Evolutionary conservation across 352 stramenopile genomes (phyloP), one percentile per base, ranked within the genome.

Genomic region (Pythium plurisporium): DNA sequence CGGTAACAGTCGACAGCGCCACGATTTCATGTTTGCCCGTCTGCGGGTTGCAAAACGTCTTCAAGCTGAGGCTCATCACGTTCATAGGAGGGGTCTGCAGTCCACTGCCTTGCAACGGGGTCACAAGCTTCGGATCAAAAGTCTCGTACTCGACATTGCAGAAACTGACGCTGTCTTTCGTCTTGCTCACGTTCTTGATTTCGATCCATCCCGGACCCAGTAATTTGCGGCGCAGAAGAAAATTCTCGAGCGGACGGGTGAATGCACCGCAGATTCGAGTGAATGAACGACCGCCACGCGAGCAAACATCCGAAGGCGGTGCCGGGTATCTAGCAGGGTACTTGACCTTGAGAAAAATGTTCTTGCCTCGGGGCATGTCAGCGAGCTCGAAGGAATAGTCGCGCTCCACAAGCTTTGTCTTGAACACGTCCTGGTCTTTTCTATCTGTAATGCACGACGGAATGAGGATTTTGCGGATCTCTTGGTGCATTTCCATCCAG

Each of bases 361-460:
- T 98, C 63, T 90, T 89, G 12, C 96, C 90, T 14, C 96, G 81
- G 4, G 97, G 97, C 52, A 99, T 96, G 56, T 94, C 86, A 0
- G 85, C 74, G 46, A 98, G 84, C 36, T 99, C 96, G 68, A 99
- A 99, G 0, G 97, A 97, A 67, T 99, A 99, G 43, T 97, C 94
- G 31, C 97, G 91, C 36, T 89, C 81, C 17, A 99, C 96, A 20
- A 95, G 76, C 68, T 99, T 99, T 29, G 90, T 97, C 49, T 81
- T 85, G 74, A 98, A 99, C 9, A 59, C 51, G 45, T 94, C 66
- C 59, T 96, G 67, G 75, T 97, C 68, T 67, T 75, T 75, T 34
- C 69, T 74, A 26, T 60, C 73, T 6, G 76, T 80, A 55, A 95
- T 93, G 49, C 81, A 93, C 4, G 81, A 89, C 25, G 79, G 78